Evolutionary conservation across 1,284 basidiomycete species (phyloP), one percentile per base, ranked within the genome.

Genomic region (Heterobasidion parviporum): DNA sequence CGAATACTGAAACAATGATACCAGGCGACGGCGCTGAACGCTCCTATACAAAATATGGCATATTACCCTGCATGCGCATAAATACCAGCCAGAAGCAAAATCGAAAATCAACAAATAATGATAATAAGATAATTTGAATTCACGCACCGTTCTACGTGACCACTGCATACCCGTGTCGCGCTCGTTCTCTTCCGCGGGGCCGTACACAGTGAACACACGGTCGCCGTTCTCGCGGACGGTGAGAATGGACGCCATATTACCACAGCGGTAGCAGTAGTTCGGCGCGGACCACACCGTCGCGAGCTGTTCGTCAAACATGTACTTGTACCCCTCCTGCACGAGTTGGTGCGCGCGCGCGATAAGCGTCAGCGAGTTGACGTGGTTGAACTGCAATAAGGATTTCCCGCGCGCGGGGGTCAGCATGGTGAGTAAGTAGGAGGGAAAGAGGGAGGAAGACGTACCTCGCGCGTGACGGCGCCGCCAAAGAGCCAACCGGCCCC

Each of bases 201-300:
- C 83, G 63, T 88, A 95, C 20, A 92, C 89, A 20, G 81, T 89
- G 65, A 94, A 94, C 56, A 73, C 72, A 58, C 81, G 72, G 55
- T 76, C 73, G 2, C 89, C 87, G 57, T 82, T 67, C 62, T 87
- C 86, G 51, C 79, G 75, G 56, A 92, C 79, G 1, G 81, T 87
- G 67, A 88, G 70, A 60, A 93, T 89, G 44, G 82, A 84, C 0
- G 91, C 89, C 73, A 87, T 75, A 60, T 93, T 92, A 45, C 91
- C 89, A 65, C 83, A 86, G 33, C 92, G 80, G 66, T 94, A 94
- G 67, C 91, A 94, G 69, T 94, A 99, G 70, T 99, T 99, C 15
- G 96, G 96, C 33, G 96, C 96, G 1, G 86, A 90, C 97, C 96
- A 99, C 6, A 99, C 96, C 0, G 97, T 99, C 0, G 98, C 96